Base-by-base conservation (phyloP, 352 stramenopile genomes). In the Vaucheria bursata region DNA sequence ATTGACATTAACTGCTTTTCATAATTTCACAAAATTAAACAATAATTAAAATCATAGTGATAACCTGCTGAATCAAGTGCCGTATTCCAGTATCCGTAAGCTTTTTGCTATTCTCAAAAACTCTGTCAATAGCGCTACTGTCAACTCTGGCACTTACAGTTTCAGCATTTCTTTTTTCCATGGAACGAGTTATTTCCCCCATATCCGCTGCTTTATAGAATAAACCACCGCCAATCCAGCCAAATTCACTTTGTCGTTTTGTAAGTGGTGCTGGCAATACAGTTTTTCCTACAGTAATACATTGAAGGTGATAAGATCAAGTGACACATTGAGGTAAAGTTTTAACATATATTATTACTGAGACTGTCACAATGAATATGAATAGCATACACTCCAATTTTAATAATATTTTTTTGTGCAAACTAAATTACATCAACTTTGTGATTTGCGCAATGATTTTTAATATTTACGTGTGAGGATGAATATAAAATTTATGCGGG, bases 91-190 rank as follows among this genome's bases (percentile, higher is more conserved):
- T 72, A 49, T 75, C 75, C 65, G 52, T 77, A 0, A 97, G 86
- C 12, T 86, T 88, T 0, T 91, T 87, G 0, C 89, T 95, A 80
- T 89, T 94, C 40, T 88, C 90, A 77, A 96, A 97, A 25, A 97
- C 91, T 34, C 91, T 89, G 68, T 97, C 91, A 66, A 94, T 92
- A 12, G 89, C 86, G 0, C 92, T 73, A 59, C 87, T 86, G 74
- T 96, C 91, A 34, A 97, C 91, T 70, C 93, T 89, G 1, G 80
- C 85, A 75, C 91, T 78, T 3, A 97, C 88, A 37, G 76, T 39
- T 72, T 82, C 77, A 7, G 77, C 77, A 53, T 82, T 82, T 38
- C 52, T 59, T 32, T 64, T 70, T 71, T 82, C 77, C 5, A 82
- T 39, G 0, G 64, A 70, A 35, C 77, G 65, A 5, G 77, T 71